These are phyloP conservation scores for Vigna trinervia DNA, from an alignment of 306 rosid genomes.

Conservation along the genomic window DNA sequence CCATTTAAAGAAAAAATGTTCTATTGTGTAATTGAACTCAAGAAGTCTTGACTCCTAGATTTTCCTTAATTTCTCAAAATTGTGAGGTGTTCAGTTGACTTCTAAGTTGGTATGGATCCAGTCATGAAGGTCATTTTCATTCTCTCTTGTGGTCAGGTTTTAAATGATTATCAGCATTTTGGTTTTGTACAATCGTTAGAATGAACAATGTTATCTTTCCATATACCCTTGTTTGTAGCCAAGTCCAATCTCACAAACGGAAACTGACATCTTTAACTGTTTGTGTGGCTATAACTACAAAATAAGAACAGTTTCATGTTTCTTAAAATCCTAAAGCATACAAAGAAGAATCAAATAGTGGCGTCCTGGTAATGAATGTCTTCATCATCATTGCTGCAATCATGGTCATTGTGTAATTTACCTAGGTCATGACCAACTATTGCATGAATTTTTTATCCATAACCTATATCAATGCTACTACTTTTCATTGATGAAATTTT, in stretches of 20 bases:
- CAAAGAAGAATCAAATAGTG: constrained; percentile 21
- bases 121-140: constrained; percentile 42
- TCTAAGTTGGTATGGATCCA: not conserved
- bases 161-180: constrained; percentile 19
- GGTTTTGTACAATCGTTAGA: constrained; percentile 3
- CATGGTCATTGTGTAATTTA: constrained; percentile 39
- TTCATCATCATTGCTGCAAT: constrained; percentile 45
- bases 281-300: constrained; percentile 21
- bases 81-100: constrained; percentile 40
- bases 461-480: not conserved
- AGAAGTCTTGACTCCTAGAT: not conserved
- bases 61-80: constrained; percentile 11
- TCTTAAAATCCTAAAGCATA: constrained; percentile 25
- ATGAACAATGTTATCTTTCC: not conserved
- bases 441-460: constrained; percentile 36
- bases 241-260: constrained; percentile 43
- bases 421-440: constrained; percentile 26
- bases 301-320: not conserved
- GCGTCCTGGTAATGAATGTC: constrained; percentile 33
- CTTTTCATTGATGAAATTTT: constrained; percentile 7
- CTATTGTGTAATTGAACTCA: not conserved
- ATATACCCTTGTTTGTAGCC: constrained; percentile 34
- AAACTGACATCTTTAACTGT: constrained; percentile 47
- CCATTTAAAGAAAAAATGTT: constrained; percentile 28
- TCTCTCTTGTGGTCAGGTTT: constrained; percentile 23